Evolutionary conservation across 2,329 filamentous ascomycete species (phyloP).

Genomic region (Colletotrichum phormii): DNA sequence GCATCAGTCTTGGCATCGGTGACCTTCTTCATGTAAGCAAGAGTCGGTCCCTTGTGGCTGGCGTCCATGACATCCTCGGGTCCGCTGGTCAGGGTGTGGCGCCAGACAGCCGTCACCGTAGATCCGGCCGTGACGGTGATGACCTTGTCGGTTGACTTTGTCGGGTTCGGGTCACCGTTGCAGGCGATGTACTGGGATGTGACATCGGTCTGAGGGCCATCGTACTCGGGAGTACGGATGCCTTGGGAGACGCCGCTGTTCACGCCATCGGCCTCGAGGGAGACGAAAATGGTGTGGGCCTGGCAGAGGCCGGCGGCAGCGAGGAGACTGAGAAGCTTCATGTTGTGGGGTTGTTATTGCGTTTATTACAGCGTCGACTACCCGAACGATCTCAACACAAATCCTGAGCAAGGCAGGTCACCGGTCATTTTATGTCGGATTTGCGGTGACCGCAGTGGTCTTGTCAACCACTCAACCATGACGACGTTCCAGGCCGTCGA

Average conservation of each 20-base stretch:
- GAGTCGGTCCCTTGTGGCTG: conserved; percentile 61
- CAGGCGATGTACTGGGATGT: conserved; percentile 62
- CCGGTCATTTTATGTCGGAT: background rate
- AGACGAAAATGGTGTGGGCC: conserved; percentile 58
- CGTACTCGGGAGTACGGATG: conserved; percentile 62
- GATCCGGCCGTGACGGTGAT: conserved; percentile 59
- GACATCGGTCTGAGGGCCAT: conserved; percentile 58
- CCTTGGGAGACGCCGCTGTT: conserved; percentile 59
- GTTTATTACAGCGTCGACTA: background rate
- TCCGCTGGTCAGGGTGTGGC: conserved; percentile 59
- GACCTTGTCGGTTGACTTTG: conserved; percentile 56
- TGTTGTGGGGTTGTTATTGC: conserved; percentile 5
- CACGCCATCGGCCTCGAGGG: conserved; percentile 58
- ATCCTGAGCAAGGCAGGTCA: background rate
- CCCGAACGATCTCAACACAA: too few species aligned
- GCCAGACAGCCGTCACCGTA: conserved; percentile 63
- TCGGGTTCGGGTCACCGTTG: conserved; percentile 64
- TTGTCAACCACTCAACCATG: background rate
- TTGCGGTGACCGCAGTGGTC: background rate
- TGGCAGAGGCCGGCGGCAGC: conserved; percentile 42
- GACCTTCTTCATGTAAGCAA: conserved; percentile 69
- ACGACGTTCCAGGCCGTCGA: background rate
- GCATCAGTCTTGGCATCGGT: conserved; percentile 56
- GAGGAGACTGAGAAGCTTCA: conserved; percentile 42
- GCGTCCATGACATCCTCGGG: conserved; percentile 63